A percentile compares a stretch with the other conserved stretches of the same genome.
These are phyloP conservation scores for Xylaria sp. DNA, from an alignment of 2,329 filamentous ascomycete genomes.

Conservation along the genomic window DNA sequence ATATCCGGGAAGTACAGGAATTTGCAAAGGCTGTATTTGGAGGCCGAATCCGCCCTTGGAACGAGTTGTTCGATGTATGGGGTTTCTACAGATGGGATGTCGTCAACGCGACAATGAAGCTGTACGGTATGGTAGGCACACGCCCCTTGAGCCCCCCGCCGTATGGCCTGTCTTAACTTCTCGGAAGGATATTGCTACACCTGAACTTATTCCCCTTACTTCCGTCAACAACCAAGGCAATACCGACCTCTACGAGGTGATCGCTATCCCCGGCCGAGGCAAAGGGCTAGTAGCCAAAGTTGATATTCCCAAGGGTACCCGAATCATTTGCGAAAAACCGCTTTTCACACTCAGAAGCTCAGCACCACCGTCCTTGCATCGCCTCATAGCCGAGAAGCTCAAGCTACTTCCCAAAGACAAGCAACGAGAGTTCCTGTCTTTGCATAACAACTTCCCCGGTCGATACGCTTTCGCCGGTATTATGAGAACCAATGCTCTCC, in stretches of 20 bases:
- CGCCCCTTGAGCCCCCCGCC: neutral
- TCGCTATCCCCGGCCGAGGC: conserved; percentile 50
- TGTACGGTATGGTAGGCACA: neutral
- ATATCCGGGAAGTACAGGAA: neutral
- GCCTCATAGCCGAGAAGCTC: conserved; percentile 27
- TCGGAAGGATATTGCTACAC: neutral
- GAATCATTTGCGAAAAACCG: conserved; percentile 53
- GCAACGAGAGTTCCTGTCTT: conserved; percentile 38
- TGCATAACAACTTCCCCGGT: conserved; percentile 50
- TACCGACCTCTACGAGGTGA: conserved; percentile 35
- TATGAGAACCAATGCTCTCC: conserved; percentile 49
- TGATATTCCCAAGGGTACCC: conserved; percentile 52
- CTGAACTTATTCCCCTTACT: neutral
- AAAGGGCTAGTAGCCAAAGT: conserved; percentile 53
- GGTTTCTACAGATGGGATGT: conserved; percentile 11
- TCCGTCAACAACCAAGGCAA: neutral
- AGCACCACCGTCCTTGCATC: conserved; percentile 9
- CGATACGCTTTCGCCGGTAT: conserved; percentile 43
- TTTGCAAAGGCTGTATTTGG: conserved; percentile 3
- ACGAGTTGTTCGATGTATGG: neutral
- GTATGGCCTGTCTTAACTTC: neutral
- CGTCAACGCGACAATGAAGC: conserved; percentile 4
- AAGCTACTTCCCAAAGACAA: conserved; percentile 32
- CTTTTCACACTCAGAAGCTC: conserved; percentile 47
- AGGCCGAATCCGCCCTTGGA: conserved; percentile 1